A percentile compares a stretch with the other conserved stretches of the same genome.
Evolutionary conservation across 192 early-diverging fungal genomes (phyloP).

Genomic region (Podila epicladia): DNA sequence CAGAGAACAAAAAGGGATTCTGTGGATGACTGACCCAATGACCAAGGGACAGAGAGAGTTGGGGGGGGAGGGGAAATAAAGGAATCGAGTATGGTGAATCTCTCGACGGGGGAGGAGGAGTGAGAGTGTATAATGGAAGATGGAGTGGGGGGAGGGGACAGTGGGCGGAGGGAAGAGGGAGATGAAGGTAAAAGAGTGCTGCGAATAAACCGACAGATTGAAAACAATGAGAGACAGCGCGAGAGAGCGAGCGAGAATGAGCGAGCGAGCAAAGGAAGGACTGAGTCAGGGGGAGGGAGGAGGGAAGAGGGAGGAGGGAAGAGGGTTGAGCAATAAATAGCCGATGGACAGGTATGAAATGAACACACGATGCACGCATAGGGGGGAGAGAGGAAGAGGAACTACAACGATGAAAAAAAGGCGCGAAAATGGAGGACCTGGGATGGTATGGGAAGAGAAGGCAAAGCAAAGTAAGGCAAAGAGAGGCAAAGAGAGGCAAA

Average conservation of each 20-base stretch:
- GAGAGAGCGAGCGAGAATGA: no score
- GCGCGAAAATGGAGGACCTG: background rate
- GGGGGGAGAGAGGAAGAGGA: background rate
- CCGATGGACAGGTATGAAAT: no score
- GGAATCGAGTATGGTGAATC: background rate
- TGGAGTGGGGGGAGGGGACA: background rate
- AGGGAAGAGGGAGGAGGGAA: background rate
- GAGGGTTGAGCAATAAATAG: background rate
- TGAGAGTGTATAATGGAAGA: no score
- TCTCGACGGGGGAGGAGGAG: background rate
- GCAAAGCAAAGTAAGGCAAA: background rate
- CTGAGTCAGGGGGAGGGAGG: background rate
- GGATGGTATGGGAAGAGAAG: background rate
- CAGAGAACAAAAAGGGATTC: background rate
- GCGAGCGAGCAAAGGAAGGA: background rate
- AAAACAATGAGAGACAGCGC: no score
- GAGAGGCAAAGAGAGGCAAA: background rate
- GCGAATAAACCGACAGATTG: background rate
- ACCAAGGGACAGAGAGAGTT: background rate
- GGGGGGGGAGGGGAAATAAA: conserved; percentile 11
- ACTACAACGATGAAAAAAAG: background rate
- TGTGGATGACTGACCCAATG: background rate
- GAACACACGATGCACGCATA: background rate
- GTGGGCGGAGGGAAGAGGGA: background rate
- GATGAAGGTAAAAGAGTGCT: background rate